Conservation (phyloP, 1,284 basidiomycete species). For the Ceratobasidium theobromae region DNA sequence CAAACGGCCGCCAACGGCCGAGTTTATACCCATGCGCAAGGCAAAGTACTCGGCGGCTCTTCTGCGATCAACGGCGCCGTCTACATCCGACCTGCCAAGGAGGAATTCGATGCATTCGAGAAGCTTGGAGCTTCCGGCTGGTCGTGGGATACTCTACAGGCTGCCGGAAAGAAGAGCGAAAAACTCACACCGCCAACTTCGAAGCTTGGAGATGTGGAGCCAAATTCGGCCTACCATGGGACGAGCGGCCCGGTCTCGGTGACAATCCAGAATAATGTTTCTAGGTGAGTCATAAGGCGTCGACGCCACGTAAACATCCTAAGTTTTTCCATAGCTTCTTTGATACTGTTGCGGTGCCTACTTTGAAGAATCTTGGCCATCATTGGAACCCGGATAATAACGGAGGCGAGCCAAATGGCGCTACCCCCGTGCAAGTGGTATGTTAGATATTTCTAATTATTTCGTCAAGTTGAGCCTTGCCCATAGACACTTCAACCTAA, state of each 20-base stretch:
- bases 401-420: slow-evolving; percentile 10
- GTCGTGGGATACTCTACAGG: background rate
- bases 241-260: slow-evolving; percentile 6
- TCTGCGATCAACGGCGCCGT: slow-evolving; percentile 31
- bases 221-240: background rate
- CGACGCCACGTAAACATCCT: background rate
- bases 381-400: slow-evolving; percentile 14
- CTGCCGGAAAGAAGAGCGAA: slow-evolving; percentile 18
- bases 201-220: slow-evolving; percentile 4
- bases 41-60: slow-evolving; percentile 32
- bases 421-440: slow-evolving; percentile 14
- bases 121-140: slow-evolving; percentile 17
- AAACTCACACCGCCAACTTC: slow-evolving; percentile 8
- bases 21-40: slow-evolving; percentile 27
- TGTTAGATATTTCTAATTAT: background rate
- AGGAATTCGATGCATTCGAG: slow-evolving; percentile 29
- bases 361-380: slow-evolving; percentile 21
- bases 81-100: slow-evolving; percentile 28
- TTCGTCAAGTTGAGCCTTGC: background rate
- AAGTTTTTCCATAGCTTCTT: background rate
- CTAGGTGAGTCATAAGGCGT: background rate
- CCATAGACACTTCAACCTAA: background rate
- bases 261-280: slow-evolving; percentile 11
- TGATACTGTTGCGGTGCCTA: slow-evolving; percentile 6
- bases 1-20: slow-evolving; percentile 39